Evolutionary conservation across 1,284 basidiomycete genomes (phyloP).

Genomic region (Tylopilus sp.): DNA sequence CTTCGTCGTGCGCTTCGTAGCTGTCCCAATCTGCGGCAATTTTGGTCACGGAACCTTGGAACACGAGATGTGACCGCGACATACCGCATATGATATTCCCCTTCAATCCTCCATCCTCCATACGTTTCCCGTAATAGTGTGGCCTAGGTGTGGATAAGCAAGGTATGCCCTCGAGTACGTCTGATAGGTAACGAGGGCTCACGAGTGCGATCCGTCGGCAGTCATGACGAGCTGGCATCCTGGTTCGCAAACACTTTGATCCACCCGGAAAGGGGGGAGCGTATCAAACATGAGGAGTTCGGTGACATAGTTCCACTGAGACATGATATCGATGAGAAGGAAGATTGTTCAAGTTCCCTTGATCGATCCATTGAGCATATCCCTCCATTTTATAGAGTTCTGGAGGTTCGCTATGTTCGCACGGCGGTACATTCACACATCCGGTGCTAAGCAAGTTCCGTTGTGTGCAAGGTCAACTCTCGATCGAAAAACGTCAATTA

Average conservation of each 20-base stretch:
- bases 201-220: not conserved
- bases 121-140: constrained; percentile 31
- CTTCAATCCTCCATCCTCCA: constrained; percentile 22
- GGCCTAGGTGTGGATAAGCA: constrained; percentile 27
- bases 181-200: not conserved
- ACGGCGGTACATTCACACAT: not conserved
- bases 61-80: constrained; percentile 3
- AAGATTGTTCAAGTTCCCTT: not conserved
- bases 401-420: not conserved
- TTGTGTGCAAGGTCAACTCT: not conserved
- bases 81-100: constrained; percentile 33
- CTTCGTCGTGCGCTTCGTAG: constrained; percentile 28
- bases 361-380: not conserved
- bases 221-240: not conserved
- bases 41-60: not conserved
- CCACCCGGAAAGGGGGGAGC: not conserved
- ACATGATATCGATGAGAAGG: not conserved
- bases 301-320: not conserved
- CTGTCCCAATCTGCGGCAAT: constrained; percentile 41
- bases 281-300: not conserved
- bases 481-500: not conserved
- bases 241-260: not conserved
- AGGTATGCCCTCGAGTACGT: no score
- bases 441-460: not conserved
- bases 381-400: not conserved